Percentiles rank a stretch among this genome's conserved stretches.
These are phyloP conservation scores for Pichia eremophila DNA, from an alignment of 805 yeast species.

Conservation along the genomic window DNA sequence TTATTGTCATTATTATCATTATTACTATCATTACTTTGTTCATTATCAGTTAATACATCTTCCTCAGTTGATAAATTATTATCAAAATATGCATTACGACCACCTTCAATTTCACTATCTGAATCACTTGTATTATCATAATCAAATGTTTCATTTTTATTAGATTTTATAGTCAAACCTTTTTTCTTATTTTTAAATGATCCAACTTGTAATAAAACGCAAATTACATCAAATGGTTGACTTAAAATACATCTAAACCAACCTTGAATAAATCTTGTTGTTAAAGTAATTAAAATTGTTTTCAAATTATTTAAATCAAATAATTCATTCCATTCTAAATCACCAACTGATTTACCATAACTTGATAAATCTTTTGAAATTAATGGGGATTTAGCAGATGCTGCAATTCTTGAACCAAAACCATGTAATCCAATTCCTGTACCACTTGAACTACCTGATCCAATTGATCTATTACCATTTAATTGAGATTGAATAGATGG, in stretches of 20 bases:
- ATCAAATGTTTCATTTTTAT: neutral
- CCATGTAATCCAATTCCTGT: conserved; percentile 9
- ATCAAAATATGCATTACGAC: conserved; percentile 15
- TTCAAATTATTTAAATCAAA: conserved; percentile 49
- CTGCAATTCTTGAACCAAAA: conserved; percentile 23
- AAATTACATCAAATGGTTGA: conserved; percentile 84
- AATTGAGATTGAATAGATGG: conserved; percentile 17
- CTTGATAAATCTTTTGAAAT: neutral
- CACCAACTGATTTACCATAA: conserved; percentile 19
- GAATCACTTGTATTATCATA: conserved; percentile 7
- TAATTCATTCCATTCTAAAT: conserved; percentile 58
- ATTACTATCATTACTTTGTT: too few species aligned
- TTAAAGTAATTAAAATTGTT: conserved; percentile 47
- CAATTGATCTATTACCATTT: neutral
- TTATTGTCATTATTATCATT: neutral
- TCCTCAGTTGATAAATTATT: conserved; percentile 11
- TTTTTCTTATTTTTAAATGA: conserved; percentile 32
- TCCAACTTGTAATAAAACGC: conserved; percentile 75
- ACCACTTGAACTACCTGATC: neutral
- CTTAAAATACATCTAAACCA: conserved; percentile 61
- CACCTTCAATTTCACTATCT: conserved; percentile 9
- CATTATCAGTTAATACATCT: too few species aligned
- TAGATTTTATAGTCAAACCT: neutral
- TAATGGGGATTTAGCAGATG: conserved; percentile 27
- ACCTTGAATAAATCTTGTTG: conserved; percentile 53